Percentiles rank a stretch among this genome's conserved stretches.
These are phyloP conservation scores for Boletus speciosus DNA, from an alignment of 768 basidiomycete genomes.

Conservation along the genomic window DNA sequence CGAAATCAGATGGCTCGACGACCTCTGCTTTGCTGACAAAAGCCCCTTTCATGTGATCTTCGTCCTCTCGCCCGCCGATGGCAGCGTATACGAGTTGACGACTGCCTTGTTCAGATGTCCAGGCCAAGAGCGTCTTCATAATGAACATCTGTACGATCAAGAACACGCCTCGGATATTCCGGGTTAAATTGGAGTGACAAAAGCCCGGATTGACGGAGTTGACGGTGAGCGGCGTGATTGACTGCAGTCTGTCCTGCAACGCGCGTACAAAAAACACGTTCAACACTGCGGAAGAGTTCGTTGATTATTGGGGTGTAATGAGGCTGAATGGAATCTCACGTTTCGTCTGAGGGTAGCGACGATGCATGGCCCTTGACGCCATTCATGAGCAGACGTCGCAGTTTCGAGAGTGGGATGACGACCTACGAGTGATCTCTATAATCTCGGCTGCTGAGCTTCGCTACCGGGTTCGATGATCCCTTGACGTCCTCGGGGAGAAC, in stretches of 20 bases:
- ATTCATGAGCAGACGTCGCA: neutral
- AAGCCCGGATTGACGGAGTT: slow-evolving; percentile 30
- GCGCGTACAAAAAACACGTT: slow-evolving; percentile 31
- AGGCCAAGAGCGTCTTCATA: slow-evolving; percentile 11
- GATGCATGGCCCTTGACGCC: slow-evolving; percentile 8
- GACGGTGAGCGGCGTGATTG: slow-evolving; percentile 21
- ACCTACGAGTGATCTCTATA: slow-evolving; percentile 22
- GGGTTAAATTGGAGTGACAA: slow-evolving; percentile 27
- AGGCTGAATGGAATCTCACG: slow-evolving; percentile 10
- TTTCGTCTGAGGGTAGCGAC: slow-evolving; percentile 28
- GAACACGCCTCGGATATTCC: neutral
- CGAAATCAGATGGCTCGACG: slow-evolving; percentile 32
- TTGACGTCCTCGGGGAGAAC: slow-evolving; percentile 20
- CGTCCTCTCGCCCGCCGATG: slow-evolving; percentile 21
- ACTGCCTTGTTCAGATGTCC: slow-evolving; percentile 32
- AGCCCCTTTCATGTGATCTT: slow-evolving; percentile 21
- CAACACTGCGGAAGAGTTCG: slow-evolving; percentile 19
- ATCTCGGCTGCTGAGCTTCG: slow-evolving; percentile 21
- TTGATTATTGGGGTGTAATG: neutral
- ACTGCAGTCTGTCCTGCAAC: slow-evolving; percentile 20
- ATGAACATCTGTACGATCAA: neutral
- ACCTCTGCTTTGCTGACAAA: slow-evolving; percentile 13
- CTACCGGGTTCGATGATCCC: slow-evolving; percentile 18
- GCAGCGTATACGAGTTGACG: slow-evolving; percentile 34
- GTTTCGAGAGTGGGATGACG: neutral